Evolutionary conservation across 2,329 filamentous ascomycete species (phyloP).

Genomic region (Penicillium brasilianum): DNA sequence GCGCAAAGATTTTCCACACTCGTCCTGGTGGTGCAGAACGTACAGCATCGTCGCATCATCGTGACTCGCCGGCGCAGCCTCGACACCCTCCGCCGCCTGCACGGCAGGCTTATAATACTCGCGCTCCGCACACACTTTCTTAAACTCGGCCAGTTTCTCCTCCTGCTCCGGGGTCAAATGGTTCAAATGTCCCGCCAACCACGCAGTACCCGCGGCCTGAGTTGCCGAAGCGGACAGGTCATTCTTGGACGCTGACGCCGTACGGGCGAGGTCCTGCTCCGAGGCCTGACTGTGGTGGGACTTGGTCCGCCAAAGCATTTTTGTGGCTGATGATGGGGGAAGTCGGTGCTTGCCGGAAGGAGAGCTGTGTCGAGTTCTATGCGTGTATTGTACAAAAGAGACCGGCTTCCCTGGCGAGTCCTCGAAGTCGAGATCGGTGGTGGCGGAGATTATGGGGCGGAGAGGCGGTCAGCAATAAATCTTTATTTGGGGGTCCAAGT

Average conservation of each 20-base stretch:
- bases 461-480: conserved; percentile 20
- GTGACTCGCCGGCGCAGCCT: conserved; percentile 46
- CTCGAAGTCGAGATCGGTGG: neutral
- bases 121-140: conserved; percentile 67
- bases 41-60: conserved; percentile 56
- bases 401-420: neutral
- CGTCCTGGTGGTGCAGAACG: conserved; percentile 25
- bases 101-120: conserved; percentile 55
- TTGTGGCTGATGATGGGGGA: neutral
- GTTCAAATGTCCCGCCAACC: conserved; percentile 71
- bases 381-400: neutral
- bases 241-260: conserved; percentile 40
- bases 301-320: conserved; percentile 41
- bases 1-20: too few species aligned
- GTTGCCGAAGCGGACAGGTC: conserved; percentile 43
- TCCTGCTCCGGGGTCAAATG: conserved; percentile 74
- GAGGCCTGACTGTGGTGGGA: conserved; percentile 36
- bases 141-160: conserved; percentile 72
- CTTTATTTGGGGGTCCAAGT: neutral
- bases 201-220: conserved; percentile 43
- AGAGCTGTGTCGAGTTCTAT: neutral
- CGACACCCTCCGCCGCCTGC: conserved; percentile 31
- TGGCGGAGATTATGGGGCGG: conserved; percentile 14
- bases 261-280: conserved; percentile 34
- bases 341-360: neutral